Percentiles rank a stretch among this genome's conserved stretches.
phyloP scores from a whole-genome alignment of 257 asterid species.

The Solanum appendiculatum region DNA sequence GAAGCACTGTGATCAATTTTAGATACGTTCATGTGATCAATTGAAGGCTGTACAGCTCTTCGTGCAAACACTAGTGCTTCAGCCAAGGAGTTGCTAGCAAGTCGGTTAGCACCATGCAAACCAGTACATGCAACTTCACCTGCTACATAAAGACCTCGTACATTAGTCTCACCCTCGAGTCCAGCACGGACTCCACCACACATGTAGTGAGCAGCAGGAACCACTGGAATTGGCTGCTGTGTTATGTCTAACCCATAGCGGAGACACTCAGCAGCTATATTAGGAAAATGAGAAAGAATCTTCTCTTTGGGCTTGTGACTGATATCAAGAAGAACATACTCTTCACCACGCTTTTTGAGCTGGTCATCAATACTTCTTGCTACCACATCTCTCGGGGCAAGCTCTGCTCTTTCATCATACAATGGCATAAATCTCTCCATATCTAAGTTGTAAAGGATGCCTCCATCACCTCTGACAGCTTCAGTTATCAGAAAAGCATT shows the following conservation, averaged over 20 bases:
- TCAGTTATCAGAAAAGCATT: slow-evolving; percentile 88
- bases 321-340: slow-evolving; percentile 85
- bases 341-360: slow-evolving; percentile 76
- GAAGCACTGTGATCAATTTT: slow-evolving; percentile 26
- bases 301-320: slow-evolving; percentile 63
- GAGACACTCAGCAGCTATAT: slow-evolving; percentile 89
- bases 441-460: slow-evolving; percentile 67
- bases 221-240: slow-evolving; percentile 77
- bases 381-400: slow-evolving; percentile 94
- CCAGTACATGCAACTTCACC: slow-evolving; percentile 99
- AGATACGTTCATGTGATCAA: slow-evolving; percentile 45
- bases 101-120: slow-evolving; percentile 87
- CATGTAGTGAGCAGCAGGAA: slow-evolving; percentile 99
- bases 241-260: slow-evolving; percentile 84
- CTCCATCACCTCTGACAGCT: slow-evolving; percentile 98
- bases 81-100: slow-evolving; percentile 88
- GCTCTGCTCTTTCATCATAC: slow-evolving; percentile 84
- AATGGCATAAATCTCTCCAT: slow-evolving; percentile 87
- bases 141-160: slow-evolving; percentile 74
- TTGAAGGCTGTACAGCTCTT: slow-evolving; percentile 81
- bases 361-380: slow-evolving; percentile 96
- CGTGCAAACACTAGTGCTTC: slow-evolving; percentile 96
- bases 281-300: slow-evolving; percentile 85
- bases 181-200: slow-evolving; percentile 99
- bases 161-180: slow-evolving; percentile 87